Evolutionary conservation across 257 asterid species (phyloP), one percentile per base, ranked within the genome.

Genomic region (Nyctanthes arbortristis): DNA sequence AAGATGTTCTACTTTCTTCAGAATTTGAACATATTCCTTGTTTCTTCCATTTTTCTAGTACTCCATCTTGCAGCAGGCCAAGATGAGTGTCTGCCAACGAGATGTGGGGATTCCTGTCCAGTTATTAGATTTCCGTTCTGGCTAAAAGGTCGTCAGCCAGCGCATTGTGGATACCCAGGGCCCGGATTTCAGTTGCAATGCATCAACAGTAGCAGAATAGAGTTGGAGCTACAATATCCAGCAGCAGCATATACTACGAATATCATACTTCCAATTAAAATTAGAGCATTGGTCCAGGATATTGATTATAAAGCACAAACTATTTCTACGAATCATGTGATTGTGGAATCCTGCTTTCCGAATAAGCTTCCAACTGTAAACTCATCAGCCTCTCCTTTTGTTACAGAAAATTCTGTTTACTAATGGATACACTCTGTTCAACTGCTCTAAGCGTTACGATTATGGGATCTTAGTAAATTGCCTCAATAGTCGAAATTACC

Each of bases 141-240:
- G n/a, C n/a, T n/a, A n/a, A n/a, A n/a, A n/a, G n/a, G n/a, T n/a
- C n/a, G n/a, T n/a, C n/a, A n/a, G n/a, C n/a, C n/a, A n/a, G n/a
- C 57, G 36, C 65, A 54, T 0, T 77, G 85, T 10, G 85, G 85
- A 7, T 49, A 47, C 71, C 73, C 75, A 36, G 82, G 73, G 29
- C 77, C 77, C n/a, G 80, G 73, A 11, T 18, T n/a, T n/a, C n/a
- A n/a, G n/a, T n/a, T 80, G 12, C 63, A 66, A 27, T 81, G 85
- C 77, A 39, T 68, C 0, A 5, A 37, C 58, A 37, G 3, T n/a
- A 67, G 67, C 36, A 29, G 64, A 28, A 69, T 69, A 7, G 57
- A 63, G 58, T 24, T 77, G 22, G 61, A 60, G 18, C 78, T 81
- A 70, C 80, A 37, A 6, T 63, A 69, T 29, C 78, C 77, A 3